A percentile compares a stretch with the other conserved stretches of the same genome.
Evolutionary conservation across 495 filamentous ascomycete species (phyloP).

Genomic region (Neurospora sp.): DNA sequence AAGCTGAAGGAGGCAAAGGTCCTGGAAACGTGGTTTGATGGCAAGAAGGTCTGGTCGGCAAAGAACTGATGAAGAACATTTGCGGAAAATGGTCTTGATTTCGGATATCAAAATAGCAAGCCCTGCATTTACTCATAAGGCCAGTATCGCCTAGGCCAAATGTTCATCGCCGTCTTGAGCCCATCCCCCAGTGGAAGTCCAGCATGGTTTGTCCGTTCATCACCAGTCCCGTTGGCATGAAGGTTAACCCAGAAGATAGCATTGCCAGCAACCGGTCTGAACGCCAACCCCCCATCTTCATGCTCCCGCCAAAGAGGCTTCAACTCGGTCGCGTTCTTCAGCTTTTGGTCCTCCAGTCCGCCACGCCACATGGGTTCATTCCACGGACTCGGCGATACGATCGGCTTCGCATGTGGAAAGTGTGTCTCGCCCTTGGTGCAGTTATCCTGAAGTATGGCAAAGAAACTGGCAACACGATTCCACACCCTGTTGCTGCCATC

Average conservation of each 20-base stretch:
- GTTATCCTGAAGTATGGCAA: constrained; percentile 32
- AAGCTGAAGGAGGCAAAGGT: constrained; percentile 42
- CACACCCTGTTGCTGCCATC: constrained; percentile 22
- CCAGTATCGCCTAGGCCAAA: constrained; percentile 40
- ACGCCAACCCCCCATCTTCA: constrained; percentile 41
- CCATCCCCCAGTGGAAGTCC: constrained; percentile 38
- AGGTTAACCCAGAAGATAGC: constrained; percentile 47
- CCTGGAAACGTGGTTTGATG: constrained; percentile 46
- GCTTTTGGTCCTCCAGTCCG: neutral
- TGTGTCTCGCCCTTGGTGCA: constrained; percentile 38
- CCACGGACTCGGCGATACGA: constrained; percentile 9
- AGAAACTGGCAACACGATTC: constrained; percentile 41
- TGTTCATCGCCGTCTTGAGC: constrained; percentile 46
- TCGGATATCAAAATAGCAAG: neutral
- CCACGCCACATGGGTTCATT: constrained; percentile 17
- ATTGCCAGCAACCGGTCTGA: constrained; percentile 40
- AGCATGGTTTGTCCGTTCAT: constrained; percentile 38
- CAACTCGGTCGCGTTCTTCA: neutral
- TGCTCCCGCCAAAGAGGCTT: constrained; percentile 31
- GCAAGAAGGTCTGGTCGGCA: constrained; percentile 36
- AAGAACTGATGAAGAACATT: neutral
- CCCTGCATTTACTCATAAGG: constrained; percentile 3
- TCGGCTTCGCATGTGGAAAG: constrained; percentile 31
- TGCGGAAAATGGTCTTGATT: neutral
- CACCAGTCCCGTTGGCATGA: constrained; percentile 35